Evolutionary conservation across 352 stramenopile genomes (phyloP), one percentile per base, ranked within the genome.

Genomic region (Pythium periplocum): DNA sequence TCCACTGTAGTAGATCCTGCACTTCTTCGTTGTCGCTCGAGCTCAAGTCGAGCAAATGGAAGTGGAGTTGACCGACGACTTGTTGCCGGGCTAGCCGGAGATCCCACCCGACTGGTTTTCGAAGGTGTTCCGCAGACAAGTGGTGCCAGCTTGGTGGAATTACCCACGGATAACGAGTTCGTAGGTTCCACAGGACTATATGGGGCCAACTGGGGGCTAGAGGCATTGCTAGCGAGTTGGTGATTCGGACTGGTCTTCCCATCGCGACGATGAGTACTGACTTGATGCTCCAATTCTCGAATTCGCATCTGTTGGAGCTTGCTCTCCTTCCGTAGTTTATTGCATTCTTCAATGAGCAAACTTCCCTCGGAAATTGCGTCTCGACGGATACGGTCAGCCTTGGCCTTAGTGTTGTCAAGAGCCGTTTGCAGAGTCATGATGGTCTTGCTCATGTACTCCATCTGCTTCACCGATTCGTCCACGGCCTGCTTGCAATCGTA

Each of bases 401-500:
- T 82, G 9, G 61, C 53, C 45, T 93, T 90, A 3, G 83, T 74
- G 38, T 87, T 83, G 36, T 90, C 80, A 12, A 90, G 59, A 9
- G 80, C 67, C 2, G 66, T 66, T 1, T 69, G 75, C 10, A 93
- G 62, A 7, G 78, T 89, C 32, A 69, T 67, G 54, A 93, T 84
- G 2, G 68, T 90, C 35, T 73, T 76, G 56, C 77, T 90, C 80
- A 91, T 90, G 49, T 80, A 89, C 57, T 89, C 77, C 59, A 91
- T 76, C 58, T 93, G 80, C 58, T 89, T 85, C 39, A 75, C 75
- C 1, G 83, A 88, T 39, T 91, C 78, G 34, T 84, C 69, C 8
- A 93, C 78, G 0, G 75, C 75, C 46, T 89, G 78, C 36, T 87
- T 90, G 61, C 72, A 86, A 56, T 90, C 75, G 49, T 90, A 89